Percentiles rank a stretch among this genome's conserved stretches.
Evolutionary conservation across 2,329 filamentous ascomycete genomes (phyloP).

Genomic region (Exserohilum turcica): DNA sequence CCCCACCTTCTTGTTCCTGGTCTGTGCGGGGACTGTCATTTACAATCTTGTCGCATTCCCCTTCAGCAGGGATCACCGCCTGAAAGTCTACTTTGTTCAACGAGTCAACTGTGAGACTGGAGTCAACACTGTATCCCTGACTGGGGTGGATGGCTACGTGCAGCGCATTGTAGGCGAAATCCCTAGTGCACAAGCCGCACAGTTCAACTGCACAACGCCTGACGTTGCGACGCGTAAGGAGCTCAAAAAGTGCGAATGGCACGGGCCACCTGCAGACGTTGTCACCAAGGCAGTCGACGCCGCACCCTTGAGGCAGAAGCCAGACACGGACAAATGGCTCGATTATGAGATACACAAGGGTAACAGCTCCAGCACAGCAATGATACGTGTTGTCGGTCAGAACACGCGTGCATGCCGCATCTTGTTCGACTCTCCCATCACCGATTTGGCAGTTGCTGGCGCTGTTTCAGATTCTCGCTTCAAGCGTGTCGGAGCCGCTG

Average conservation of each 20-base stretch:
- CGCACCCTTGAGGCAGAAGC: slow-evolving; percentile 32
- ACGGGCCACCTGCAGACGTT: slow-evolving; percentile 70
- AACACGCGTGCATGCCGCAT: slow-evolving; percentile 83
- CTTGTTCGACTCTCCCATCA: slow-evolving; percentile 70
- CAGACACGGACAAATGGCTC: slow-evolving; percentile 59
- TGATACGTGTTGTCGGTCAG: slow-evolving; percentile 68
- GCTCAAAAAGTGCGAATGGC: slow-evolving; percentile 71
- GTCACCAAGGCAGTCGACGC: slow-evolving; percentile 51
- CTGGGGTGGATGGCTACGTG: slow-evolving; percentile 44
- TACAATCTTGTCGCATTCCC: slow-evolving; percentile 90
- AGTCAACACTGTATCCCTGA: slow-evolving; percentile 66
- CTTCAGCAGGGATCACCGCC: slow-evolving; percentile 76
- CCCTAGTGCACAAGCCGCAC: slow-evolving; percentile 70
- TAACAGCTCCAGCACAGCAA: slow-evolving; percentile 58
- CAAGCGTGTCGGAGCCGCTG: slow-evolving; percentile 65
- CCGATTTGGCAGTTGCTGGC: slow-evolving; percentile 66
- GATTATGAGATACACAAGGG: slow-evolving; percentile 63
- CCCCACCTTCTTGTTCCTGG: slow-evolving; percentile 73
- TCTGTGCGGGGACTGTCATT: slow-evolving; percentile 76
- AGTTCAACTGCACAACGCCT: slow-evolving; percentile 49
- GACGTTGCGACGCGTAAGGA: slow-evolving; percentile 53
- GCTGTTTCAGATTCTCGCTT: slow-evolving; percentile 68
- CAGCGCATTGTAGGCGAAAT: slow-evolving; percentile 68
- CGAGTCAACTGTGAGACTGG: slow-evolving; percentile 74
- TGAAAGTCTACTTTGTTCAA: slow-evolving; percentile 89